Percentiles rank a stretch among this genome's conserved stretches.
These are phyloP conservation scores for Xylaria longipes DNA, from an alignment of 495 filamentous ascomycete genomes.

Conservation along the genomic window DNA sequence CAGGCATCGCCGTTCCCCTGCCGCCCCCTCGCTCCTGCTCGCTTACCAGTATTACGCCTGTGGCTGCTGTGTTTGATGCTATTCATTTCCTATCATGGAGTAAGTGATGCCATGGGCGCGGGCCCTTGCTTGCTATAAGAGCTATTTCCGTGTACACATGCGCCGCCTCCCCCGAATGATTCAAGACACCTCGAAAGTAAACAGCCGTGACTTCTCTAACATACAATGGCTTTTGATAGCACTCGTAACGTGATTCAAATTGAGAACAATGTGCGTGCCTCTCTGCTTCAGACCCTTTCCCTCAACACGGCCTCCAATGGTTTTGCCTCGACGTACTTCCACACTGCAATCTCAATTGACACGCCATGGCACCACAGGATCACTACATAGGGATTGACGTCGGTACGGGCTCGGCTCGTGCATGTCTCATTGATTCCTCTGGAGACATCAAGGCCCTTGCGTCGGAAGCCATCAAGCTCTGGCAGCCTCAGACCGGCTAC, in stretches of 20 bases:
- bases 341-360: constrained; percentile 31
- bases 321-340: not conserved
- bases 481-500: constrained; percentile 89
- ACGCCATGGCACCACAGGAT: constrained; percentile 39
- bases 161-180: not conserved
- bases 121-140: constrained; percentile 8
- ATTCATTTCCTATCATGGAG: constrained; percentile 26
- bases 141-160: not conserved
- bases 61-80: constrained; percentile 6
- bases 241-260: constrained; percentile 28
- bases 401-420: constrained; percentile 91
- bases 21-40: too few relatives aligned
- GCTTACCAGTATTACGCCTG: constrained; percentile 15
- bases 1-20: constrained; percentile 18
- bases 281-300: not conserved
- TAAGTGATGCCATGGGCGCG: constrained; percentile 17
- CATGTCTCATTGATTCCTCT: constrained; percentile 88
- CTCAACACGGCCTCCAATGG: not conserved
- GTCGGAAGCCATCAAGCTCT: constrained; percentile 88
- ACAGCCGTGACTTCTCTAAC: constrained; percentile 9
- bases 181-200: not conserved
- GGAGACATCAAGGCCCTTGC: constrained; percentile 94
- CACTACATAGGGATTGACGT: constrained; percentile 94
- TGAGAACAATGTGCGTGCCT: constrained; percentile 26
- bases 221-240: constrained; percentile 25